Evolutionary conservation across 2,329 filamentous ascomycete species (phyloP).

Genomic region (Arthrinium phaeospermum): DNA sequence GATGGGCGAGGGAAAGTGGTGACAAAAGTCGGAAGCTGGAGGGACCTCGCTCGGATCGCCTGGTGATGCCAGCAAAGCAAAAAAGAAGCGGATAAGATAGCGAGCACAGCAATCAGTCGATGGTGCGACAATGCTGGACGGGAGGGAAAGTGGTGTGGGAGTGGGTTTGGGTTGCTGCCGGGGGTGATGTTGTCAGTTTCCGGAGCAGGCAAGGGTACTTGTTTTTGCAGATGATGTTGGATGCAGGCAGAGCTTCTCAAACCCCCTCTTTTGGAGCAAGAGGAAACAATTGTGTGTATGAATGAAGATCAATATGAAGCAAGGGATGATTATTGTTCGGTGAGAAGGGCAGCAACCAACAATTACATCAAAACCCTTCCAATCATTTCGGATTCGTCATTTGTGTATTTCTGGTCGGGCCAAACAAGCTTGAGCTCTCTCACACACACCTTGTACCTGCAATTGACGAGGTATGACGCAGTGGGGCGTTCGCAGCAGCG

Average conservation of each 20-base stretch:
- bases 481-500: conserved; percentile 3
- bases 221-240: not conserved
- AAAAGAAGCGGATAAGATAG: conserved; percentile 16
- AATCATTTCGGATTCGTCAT: not conserved
- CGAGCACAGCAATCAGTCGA: conserved; percentile 10
- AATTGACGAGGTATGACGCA: conserved; percentile 9
- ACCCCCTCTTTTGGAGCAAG: not conserved
- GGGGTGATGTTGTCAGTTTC: not conserved
- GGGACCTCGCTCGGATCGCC: not conserved
- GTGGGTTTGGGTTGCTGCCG: not conserved
- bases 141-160: not conserved
- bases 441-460: not conserved
- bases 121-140: conserved; percentile 14
- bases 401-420: not conserved
- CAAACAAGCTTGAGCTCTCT: not conserved
- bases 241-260: not conserved
- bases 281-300: not conserved
- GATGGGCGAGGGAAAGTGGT: not conserved
- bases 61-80: conserved; percentile 17
- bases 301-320: not conserved
- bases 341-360: not conserved
- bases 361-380: not conserved
- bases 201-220: not conserved
- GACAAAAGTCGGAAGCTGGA: not conserved
- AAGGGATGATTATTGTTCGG: not conserved